Evolutionary conservation across 441 rosid genomes (phyloP), one percentile per base, ranked within the genome.

Genomic region (Jatropha multifida): DNA sequence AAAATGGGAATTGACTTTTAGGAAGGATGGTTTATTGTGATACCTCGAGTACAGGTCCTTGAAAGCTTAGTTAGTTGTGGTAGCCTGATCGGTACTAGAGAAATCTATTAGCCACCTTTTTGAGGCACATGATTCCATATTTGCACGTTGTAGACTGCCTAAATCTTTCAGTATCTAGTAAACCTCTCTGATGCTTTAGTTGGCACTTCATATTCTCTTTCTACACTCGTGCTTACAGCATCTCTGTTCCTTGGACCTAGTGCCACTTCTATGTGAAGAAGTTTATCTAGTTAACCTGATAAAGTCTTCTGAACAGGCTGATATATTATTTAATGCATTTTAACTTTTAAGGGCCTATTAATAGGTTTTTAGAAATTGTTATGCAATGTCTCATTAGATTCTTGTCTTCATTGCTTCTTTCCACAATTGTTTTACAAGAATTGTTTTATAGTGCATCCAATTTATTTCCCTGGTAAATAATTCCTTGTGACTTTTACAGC

Each of bases 401-500:
- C n/a, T 72, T 68, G 7, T 68, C 12, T 66, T 40, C 26, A 2
- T 37, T 27, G 4, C 52, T 48, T 42, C 46, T 0, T 20, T 52
- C 23, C 20, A 44, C 40, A 74, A 15, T 8, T 59, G 27, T 58
- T 74, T 59, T 40, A 23, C 23, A 51, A 64, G 54, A 11, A 15
- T 49, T 0, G 2, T 40, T 60, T 63, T 58, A 44, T 18, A 18
- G 27, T 73, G 72, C 48, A 32, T 48, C 71, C 71, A 17, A 46
- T 55, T 65, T 58, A 9, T 44, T 37, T 49, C 56, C 56, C 55
- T 38, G 63, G 10, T 64, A 54, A 71, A 60, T 64, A 54, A 48
- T 51, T 77, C 37, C 64, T 71, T 81, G 72, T 58, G n/a, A 69
- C 68, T 73, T 77, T 63, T 81, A 86, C 92, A 94, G 98, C 98